Base-by-base conservation (phyloP, 495 filamentous ascomycete genomes). In the Collariella sp. region DNA sequence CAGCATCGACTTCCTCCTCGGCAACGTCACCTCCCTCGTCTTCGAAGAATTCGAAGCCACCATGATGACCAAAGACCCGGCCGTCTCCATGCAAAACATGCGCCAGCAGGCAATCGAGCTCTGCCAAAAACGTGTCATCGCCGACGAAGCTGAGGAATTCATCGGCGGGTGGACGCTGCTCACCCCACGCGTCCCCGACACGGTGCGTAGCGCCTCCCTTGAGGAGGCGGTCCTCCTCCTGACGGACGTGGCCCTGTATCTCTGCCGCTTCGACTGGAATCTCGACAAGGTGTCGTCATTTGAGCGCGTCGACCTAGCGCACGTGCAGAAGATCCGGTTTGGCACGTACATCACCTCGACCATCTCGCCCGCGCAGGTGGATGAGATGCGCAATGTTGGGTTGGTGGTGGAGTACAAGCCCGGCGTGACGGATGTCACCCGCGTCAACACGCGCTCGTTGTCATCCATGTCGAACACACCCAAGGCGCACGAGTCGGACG, bases 331-430 rank as follows among this genome's bases (percentile, higher is more conserved):
- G 41, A 82, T 98, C 43, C 79, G 79, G 51, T 79, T 84, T 55
- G 93, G 91, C 26, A 84, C 86, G 2, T 97, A 96, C 62, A 87
- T 98, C 62, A 95, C 88, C 1, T 90, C 84, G 1, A 90, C 87
- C 2, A 73, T 96, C 22, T 85, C 90, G 3, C 67, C 81, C 0
- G 70, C 79, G 1, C 87, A 94, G 56, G 75, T 77, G 22, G 85
- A 97, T 57, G 86, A 88, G 63, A 70, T 74, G 39, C 81, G 76
- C 62, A 96, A 96, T 54, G 81, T 95, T 9, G 93, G 93, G 2
- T 72, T 96, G 33, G 77, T 94, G 1, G 67, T 98, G 10, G 77
- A 80, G 43, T 96, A 93, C 68, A 73, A 79, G 35, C 82, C 83
- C 9, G 82, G 83, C 9, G 76, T 78, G 9, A 73, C 74, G 23